Percentiles rank a stretch among this genome's conserved stretches.
These are phyloP conservation scores for Apiotrichum porosum DNA, from an alignment of 1,284 basidiomycete species.

Conservation along the genomic window DNA sequence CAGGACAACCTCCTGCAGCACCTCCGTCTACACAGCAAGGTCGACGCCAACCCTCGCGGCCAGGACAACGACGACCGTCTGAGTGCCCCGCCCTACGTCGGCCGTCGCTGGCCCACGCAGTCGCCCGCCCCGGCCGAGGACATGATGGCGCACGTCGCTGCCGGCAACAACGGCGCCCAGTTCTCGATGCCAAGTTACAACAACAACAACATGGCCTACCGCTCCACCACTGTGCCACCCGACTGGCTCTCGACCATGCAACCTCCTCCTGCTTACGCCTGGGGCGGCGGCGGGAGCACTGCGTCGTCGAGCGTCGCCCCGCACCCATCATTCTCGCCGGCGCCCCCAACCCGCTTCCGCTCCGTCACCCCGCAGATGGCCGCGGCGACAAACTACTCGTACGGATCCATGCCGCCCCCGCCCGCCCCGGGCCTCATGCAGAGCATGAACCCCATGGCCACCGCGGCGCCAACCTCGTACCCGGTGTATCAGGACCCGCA, in stretches of 20 bases:
- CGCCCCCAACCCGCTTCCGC: constrained; percentile 19
- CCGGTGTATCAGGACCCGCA: constrained; percentile 4
- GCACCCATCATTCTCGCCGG: constrained; percentile 14
- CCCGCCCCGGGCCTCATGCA: constrained; percentile 9
- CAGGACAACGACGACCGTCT: constrained; percentile 16
- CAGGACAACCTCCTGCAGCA: constrained; percentile 82
- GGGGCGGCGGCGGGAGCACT: no score
- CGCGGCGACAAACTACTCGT: constrained; percentile 5
- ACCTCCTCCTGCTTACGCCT: constrained; percentile 8
- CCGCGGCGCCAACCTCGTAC: background rate
- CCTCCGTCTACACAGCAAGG: constrained; percentile 62
- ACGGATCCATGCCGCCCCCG: constrained; percentile 18
- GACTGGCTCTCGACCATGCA: constrained; percentile 24
- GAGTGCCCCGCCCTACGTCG: constrained; percentile 14
- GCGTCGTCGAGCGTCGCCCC: constrained; percentile 8
- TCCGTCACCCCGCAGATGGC: constrained; percentile 16
- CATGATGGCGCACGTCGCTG: constrained; percentile 7
- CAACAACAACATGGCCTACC: constrained; percentile 11
- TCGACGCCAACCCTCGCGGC: constrained; percentile 22
- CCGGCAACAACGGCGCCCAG: constrained; percentile 2
- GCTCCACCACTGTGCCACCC: constrained; percentile 21
- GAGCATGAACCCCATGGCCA: background rate
- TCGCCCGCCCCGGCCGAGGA: constrained; percentile 12
- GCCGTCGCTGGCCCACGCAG: constrained; percentile 11
- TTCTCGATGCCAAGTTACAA: constrained; percentile 6